A percentile compares a stretch with the other conserved stretches of the same genome.
Conservation (phyloP, 495 filamentous ascomycete species). For the Penicillium longicatenatum region DNA sequence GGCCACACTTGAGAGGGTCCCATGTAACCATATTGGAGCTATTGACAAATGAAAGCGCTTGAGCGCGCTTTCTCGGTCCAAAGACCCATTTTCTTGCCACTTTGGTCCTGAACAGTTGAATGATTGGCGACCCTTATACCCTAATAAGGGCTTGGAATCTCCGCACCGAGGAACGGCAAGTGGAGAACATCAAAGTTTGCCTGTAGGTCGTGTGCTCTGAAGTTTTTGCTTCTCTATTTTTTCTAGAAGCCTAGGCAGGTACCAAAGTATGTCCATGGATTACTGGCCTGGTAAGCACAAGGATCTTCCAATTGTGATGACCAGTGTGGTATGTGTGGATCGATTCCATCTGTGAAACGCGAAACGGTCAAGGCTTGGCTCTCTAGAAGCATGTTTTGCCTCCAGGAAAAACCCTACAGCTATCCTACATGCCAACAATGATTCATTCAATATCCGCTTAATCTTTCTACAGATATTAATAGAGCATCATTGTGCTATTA, state of each 20-base stretch:
- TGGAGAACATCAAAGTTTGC: background rate
- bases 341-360: no score
- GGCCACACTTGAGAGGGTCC: background rate
- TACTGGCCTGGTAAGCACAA: no score
- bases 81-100: background rate
- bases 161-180: constrained; percentile 4
- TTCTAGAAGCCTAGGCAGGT: background rate
- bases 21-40: background rate
- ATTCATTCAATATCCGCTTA: no score
- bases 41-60: background rate
- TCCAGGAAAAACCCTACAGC: no score
- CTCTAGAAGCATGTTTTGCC: no score
- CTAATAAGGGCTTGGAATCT: constrained; percentile 2
- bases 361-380: no score
- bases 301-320: no score
- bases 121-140: background rate
- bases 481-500: no score
- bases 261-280: background rate
- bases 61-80: background rate
- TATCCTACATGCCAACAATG: no score
- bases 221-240: background rate
- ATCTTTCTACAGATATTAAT: no score
- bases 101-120: background rate
- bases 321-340: no score
- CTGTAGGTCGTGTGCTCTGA: background rate